Evolutionary conservation across 176 grass and related monocot species (phyloP).

Genomic region (Bolboschoenus planiculmis): DNA sequence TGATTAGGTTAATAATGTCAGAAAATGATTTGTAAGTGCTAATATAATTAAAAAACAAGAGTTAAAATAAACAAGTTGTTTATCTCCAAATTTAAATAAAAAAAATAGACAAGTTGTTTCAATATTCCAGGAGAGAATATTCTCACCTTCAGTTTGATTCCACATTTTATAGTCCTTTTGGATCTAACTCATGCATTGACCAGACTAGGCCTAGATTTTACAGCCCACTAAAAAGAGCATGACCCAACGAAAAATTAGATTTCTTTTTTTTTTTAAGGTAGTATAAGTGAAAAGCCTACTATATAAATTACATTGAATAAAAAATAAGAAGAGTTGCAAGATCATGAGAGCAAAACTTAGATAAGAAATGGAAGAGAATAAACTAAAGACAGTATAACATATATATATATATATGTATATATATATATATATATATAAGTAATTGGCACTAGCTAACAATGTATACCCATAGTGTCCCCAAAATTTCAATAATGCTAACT

Average conservation of each 20-base stretch:
- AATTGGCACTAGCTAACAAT: background rate
- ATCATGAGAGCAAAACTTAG: background rate
- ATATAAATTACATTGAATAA: background rate
- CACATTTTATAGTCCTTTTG: conserved; percentile 14
- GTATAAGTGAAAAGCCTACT: background rate
- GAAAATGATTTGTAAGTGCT: background rate
- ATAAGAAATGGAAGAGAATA: background rate
- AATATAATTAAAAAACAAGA: background rate
- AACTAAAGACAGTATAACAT: background rate
- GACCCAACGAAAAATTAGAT: background rate
- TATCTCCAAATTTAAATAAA: background rate
- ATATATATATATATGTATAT: too few species aligned
- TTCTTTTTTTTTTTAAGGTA: background rate
- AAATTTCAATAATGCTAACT: conserved; percentile 41
- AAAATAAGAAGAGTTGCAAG: background rate
- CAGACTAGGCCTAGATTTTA: conserved; percentile 28
- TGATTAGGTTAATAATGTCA: background rate
- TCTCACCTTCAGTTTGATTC: conserved; percentile 21
- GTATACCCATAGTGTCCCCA: background rate
- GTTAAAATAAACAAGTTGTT: background rate
- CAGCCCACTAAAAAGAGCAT: conserved; percentile 7
- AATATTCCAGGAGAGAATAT: conserved; percentile 20
- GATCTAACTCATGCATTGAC: conserved; percentile 25
- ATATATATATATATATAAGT: background rate
- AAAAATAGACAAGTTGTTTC: conserved; percentile 6